Percentiles rank a stretch among this genome's conserved stretches.
These are phyloP conservation scores for Epichloe sp. DNA, from an alignment of 2,329 filamentous ascomycete species.

Conservation along the genomic window DNA sequence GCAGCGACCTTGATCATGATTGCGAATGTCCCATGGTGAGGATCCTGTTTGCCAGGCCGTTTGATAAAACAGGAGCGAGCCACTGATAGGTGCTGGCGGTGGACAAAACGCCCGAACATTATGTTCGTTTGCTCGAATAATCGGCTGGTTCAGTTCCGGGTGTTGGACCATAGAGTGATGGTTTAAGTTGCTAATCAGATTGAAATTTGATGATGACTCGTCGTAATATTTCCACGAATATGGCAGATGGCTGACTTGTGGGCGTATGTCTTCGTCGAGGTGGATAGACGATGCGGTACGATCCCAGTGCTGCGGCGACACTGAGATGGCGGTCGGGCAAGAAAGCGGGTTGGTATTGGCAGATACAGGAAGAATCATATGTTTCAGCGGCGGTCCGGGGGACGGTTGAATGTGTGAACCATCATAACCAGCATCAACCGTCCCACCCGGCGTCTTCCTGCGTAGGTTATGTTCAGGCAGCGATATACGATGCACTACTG, in stretches of 20 bases:
- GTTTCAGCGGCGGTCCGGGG: constrained; percentile 67
- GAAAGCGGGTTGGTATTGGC: constrained; percentile 10
- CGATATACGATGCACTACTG: constrained; percentile 9
- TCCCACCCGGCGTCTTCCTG: constrained; percentile 90
- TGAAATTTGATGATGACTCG: not conserved
- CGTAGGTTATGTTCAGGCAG: constrained; percentile 47
- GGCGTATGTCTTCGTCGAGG: not conserved
- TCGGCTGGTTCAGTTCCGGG: constrained; percentile 15
- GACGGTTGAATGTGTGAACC: constrained; percentile 62
- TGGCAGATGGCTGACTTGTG: not conserved
- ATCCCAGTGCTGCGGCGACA: constrained; percentile 5
- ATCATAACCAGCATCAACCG: constrained; percentile 82
- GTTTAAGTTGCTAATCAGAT: not conserved
- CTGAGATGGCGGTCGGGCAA: constrained; percentile 2
- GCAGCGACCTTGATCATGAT: not conserved
- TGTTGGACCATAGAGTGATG: constrained; percentile 8
- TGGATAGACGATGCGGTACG: constrained; percentile 3
- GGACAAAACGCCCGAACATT: constrained; percentile 26
- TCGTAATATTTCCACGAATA: not conserved
- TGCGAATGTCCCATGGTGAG: constrained; percentile 7
- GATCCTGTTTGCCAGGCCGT: constrained; percentile 9
- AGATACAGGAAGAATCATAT: constrained; percentile 59
- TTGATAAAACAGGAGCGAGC: constrained; percentile 19
- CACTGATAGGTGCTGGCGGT: constrained; percentile 19
- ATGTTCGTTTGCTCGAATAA: constrained; percentile 23